Evolutionary conservation across 2,329 filamentous ascomycete genomes (phyloP).

Genomic region (Botryotinia narcissicola): DNA sequence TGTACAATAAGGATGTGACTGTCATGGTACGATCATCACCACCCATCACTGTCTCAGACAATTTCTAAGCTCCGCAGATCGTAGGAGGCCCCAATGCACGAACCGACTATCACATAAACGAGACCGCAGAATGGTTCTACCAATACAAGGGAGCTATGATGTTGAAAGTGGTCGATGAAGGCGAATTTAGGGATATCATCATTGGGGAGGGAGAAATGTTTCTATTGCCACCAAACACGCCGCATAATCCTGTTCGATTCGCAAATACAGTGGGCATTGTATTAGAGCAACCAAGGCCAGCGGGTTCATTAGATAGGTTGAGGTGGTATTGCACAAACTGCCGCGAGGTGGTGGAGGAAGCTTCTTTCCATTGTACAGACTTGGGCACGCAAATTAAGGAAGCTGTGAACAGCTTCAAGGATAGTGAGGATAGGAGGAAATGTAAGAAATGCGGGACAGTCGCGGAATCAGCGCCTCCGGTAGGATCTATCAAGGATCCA

Average conservation of each 20-base stretch:
- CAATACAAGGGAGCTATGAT: conserved; percentile 92
- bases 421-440: conserved; percentile 64
- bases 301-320: conserved; percentile 70
- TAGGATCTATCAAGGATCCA: conserved; percentile 58
- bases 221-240: conserved; percentile 87
- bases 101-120: conserved; percentile 98
- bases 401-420: conserved; percentile 79
- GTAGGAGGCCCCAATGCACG: conserved; percentile 94
- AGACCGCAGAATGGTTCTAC: conserved; percentile 97
- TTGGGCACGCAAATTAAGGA: conserved; percentile 92
- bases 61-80: conserved; percentile 52
- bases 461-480: conserved; percentile 66
- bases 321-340: conserved; percentile 85
- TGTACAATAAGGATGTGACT: conserved; percentile 80
- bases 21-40: conserved; percentile 61
- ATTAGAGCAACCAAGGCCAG: conserved; percentile 77
- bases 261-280: conserved; percentile 92
- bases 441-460: conserved; percentile 75
- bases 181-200: conserved; percentile 75
- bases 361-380: conserved; percentile 82
- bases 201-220: conserved; percentile 95
- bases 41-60: background rate
- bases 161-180: conserved; percentile 80
- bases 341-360: conserved; percentile 75
- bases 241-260: conserved; percentile 93